Percentiles rank a stretch among this genome's conserved stretches.
Evolutionary conservation across 345 rosid genomes (phyloP).

Genomic region (Ricinus communis): DNA sequence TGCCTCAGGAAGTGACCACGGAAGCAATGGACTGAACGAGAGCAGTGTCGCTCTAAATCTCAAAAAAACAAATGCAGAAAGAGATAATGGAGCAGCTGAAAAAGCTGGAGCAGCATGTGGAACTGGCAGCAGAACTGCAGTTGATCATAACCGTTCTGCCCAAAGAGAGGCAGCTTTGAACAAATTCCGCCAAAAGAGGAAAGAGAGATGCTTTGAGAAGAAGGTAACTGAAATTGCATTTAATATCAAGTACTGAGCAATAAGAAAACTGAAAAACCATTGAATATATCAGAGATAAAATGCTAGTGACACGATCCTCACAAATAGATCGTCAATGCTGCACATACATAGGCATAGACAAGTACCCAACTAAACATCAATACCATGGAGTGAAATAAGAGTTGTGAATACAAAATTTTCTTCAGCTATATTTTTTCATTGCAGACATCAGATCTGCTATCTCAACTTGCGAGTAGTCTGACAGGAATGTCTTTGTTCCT

Average conservation of each 20-base stretch:
- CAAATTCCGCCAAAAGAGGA: conserved; percentile 64
- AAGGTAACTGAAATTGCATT: conserved; percentile 38
- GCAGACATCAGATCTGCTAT: not conserved
- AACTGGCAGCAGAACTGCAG: conserved; percentile 26
- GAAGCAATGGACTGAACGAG: conserved; percentile 46
- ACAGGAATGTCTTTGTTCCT: not conserved
- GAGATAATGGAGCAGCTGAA: conserved; percentile 26
- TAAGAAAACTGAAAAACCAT: not conserved
- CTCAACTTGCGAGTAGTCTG: not conserved
- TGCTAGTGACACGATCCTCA: not conserved
- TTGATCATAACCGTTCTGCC: conserved; percentile 25
- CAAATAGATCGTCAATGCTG: not conserved
- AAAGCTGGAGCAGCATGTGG: conserved; percentile 21
- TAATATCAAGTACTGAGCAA: not conserved
- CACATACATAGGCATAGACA: not conserved
- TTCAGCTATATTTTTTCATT: not conserved
- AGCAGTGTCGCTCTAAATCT: conserved; percentile 30
- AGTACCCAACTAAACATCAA: not conserved
- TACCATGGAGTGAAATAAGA: not conserved
- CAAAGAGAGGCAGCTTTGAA: conserved; percentile 57
- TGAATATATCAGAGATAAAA: too few relatives aligned
- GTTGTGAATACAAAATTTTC: not conserved
- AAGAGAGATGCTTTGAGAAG: conserved; percentile 59
- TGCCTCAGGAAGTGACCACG: conserved; percentile 48
- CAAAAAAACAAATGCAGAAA: conserved; percentile 31